Base-by-base conservation (phyloP, 805 yeast species). In the Metschnikowia lachancei region DNA sequence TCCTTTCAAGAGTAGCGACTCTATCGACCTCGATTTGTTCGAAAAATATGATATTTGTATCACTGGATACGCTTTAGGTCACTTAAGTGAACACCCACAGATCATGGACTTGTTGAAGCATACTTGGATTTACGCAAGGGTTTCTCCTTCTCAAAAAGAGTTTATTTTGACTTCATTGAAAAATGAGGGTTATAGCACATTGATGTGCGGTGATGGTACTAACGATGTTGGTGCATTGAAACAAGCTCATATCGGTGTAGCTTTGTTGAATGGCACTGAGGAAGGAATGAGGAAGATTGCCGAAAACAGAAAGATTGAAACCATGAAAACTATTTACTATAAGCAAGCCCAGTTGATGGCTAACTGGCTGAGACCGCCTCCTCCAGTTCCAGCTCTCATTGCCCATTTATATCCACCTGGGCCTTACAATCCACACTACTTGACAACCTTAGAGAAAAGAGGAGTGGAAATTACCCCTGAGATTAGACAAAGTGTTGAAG, bases 131-230 rank as follows among this genome's bases (percentile, higher is more conserved):
- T 94, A 88, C 63, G 97, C 99, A 37, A 85, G 99, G 72, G 98
- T 94, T 28, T 92, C 98, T 6, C 99, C 99, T 34, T 62, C 85
- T 20, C 99, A 94, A 72, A 94, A 94, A 70, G 99, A 94, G 69
- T 89, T 85, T 56, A 83, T 94, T 58, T 75, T 94, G 60, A 84
- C 82, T 51, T 79, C 90, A 32, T 79, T 88, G 65, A 94, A 92
- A 66, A 83, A 81, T 52, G 77, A 88, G 64, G 97, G 97, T 20
- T 94, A 92, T 69, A 85, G 81, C 62, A 94, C 98, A 19, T 77
- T 94, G 59, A 94, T 94, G 99, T 94, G 99, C 70, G 99, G 99
- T 76, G 99, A 94, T 70, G 99, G 99, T 70, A 94, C 99, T n/a
- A 94, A 94, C 64, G 99, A 94, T 75, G 99, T 94, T 41, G 99